Percentiles rank a stretch among this genome's conserved stretches.
Conservation (phyloP, 164 flowering plant species). For the Brasenia schreberi region DNA sequence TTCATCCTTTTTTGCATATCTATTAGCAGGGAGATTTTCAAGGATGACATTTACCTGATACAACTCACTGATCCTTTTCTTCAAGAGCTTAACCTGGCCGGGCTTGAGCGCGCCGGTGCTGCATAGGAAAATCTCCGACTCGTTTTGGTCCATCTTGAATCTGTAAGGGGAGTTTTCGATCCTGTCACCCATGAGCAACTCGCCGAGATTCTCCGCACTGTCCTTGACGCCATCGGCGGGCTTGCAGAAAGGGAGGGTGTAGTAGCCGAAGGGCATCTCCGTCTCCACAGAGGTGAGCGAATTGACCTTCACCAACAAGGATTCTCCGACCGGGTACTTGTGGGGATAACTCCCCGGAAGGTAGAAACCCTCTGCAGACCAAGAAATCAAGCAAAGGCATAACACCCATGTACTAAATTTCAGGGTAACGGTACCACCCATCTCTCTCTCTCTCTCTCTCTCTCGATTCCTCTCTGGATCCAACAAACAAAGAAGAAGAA, state of each 20-base stretch:
- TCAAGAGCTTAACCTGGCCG: conserved; percentile 37
- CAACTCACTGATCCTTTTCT: conserved; percentile 71
- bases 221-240: conserved; percentile 65
- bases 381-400: conserved; percentile 21
- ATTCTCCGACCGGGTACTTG: conserved; percentile 38
- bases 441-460: no score
- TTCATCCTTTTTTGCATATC: conserved; percentile 51
- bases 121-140: conserved; percentile 50
- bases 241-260: conserved; percentile 60
- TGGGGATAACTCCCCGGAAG: conserved; percentile 91
- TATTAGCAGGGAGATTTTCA: conserved; percentile 63
- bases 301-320: conserved; percentile 54
- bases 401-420: conserved; percentile 27
- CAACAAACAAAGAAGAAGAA: no score
- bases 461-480: no score
- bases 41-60: conserved; percentile 77
- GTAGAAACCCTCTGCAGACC: conserved; percentile 46
- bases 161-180: conserved; percentile 73
- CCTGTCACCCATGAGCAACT: conserved; percentile 84
- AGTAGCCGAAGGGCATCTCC: conserved; percentile 69
- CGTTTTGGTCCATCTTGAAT: conserved; percentile 53
- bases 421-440: no score
- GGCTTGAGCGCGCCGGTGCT: conserved; percentile 33
- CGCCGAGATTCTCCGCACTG: conserved; percentile 76
- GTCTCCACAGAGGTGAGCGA: conserved; percentile 74